Evolutionary conservation across 805 yeast genomes (phyloP), one percentile per base, ranked within the genome.

Genomic region (Schizosaccharomyces osmophilus): DNA sequence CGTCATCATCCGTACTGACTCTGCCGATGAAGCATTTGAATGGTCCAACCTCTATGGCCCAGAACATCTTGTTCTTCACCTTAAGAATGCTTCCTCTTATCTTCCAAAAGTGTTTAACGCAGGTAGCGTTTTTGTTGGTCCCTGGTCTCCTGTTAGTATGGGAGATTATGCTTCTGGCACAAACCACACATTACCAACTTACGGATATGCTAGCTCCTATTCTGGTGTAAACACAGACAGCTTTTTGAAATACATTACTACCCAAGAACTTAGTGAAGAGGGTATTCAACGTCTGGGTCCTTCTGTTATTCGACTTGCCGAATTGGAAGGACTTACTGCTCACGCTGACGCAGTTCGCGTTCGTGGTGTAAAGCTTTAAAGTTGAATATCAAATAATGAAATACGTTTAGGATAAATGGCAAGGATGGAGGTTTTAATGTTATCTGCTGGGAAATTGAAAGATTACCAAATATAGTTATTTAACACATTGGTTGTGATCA

Each of bases 111-210:
- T 93, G 43, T 84, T 85, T 65, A 83, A 93, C 70, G 99, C 99
- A 5, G 98, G 99, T 48, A 84, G 95, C 41, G 93, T 93, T 29
- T 93, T 93, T 69, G 97, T 93, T 62, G 99, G 99, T 57, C 84
- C 90, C 3, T 85, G 85, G 72, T 85, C 96, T 1, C 98, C 99
- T 60, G 99, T 93, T 72, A 85, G 95, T 2, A 89, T 97, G 72
- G 99, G 99, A 69, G 99, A 93, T 74, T 93, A 93, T 75, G 89
- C 57, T n/a, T 81, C 89, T 64, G 99, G 99, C 71, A 93, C 99
- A 4, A 93, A 93, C 78, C 99, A 93, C 75, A 93, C 99, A 0
- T 78, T 93, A 68, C 99, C 99, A 63, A 93, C 99, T 0, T 93
- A 93, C 70, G 99, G 99, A 60, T 93, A 90, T 69, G 97, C 99